These are phyloP conservation scores for Jackrogersella multiformis DNA, from an alignment of 495 filamentous ascomycete genomes.

Conservation along the genomic window DNA sequence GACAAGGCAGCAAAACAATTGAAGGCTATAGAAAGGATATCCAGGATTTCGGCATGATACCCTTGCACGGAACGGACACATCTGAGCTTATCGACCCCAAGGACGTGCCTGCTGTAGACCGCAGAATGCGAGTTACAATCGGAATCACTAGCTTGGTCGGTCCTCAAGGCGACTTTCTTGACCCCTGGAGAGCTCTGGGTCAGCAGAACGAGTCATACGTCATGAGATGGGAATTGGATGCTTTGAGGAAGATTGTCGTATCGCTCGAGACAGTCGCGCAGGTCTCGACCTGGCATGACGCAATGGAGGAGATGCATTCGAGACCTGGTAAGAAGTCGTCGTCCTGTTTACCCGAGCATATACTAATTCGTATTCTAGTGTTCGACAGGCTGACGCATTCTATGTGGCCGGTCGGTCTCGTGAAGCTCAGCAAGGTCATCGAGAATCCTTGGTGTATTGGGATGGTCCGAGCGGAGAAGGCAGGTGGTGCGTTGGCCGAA, in stretches of 20 bases:
- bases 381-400: constrained; percentile 75
- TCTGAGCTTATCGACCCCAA: constrained; percentile 52
- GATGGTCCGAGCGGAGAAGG: constrained; percentile 85
- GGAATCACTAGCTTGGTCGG: constrained; percentile 85
- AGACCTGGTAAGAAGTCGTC: constrained; percentile 50
- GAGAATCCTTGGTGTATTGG: constrained; percentile 92
- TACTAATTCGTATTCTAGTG: constrained; percentile 53
- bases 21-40: constrained; percentile 87
- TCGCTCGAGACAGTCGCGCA: constrained; percentile 77
- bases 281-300: constrained; percentile 78
- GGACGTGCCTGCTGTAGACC: constrained; percentile 50
- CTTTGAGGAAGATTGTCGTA: constrained; percentile 78
- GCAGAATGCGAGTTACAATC: constrained; percentile 82
- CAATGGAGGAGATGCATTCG: constrained; percentile 76
- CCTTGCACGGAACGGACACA: constrained; percentile 62
- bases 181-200: constrained; percentile 80
- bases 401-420: constrained; percentile 77
- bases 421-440: constrained; percentile 82
- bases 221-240: constrained; percentile 83
- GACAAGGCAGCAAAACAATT: constrained; percentile 87
- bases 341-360: constrained; percentile 11
- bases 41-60: constrained; percentile 87
- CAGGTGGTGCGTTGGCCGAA: constrained; percentile 85
- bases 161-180: constrained; percentile 71
- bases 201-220: constrained; percentile 79